Conservation (phyloP, 2,329 filamentous ascomycete species). For the Monosporascus sp. region DNA sequence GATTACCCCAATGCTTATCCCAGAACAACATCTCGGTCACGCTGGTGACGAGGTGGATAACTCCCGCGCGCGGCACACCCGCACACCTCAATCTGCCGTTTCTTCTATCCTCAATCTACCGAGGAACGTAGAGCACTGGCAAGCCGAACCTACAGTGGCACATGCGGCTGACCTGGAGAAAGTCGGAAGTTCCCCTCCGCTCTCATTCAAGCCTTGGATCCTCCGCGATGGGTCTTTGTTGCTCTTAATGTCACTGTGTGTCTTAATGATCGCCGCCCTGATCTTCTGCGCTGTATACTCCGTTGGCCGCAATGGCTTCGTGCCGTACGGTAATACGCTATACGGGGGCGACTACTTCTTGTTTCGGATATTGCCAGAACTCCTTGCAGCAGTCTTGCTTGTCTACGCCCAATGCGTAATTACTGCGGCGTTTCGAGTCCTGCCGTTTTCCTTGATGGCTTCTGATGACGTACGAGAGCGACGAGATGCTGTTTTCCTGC, state of each 20-base stretch:
- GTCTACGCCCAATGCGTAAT: constrained; percentile 75
- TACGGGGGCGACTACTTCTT: constrained; percentile 76
- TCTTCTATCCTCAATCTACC: constrained; percentile 12
- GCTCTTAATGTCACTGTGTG: constrained; percentile 54
- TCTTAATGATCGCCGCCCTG: constrained; percentile 67
- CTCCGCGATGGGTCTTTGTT: constrained; percentile 63
- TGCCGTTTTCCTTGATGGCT: constrained; percentile 76
- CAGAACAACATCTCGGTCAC: not conserved
- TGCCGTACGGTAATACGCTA: constrained; percentile 59
- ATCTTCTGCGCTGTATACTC: constrained; percentile 71
- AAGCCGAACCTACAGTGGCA: constrained; percentile 11
- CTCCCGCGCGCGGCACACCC: constrained; percentile 5
- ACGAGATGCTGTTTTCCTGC: constrained; percentile 61
- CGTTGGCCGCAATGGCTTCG: constrained; percentile 57
- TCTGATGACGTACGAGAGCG: constrained; percentile 55
- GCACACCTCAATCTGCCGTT: not conserved
- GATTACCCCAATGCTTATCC: not conserved
- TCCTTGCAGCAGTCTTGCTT: constrained; percentile 66
- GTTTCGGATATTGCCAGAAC: constrained; percentile 78
- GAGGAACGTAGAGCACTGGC: constrained; percentile 26
- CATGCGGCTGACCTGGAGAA: constrained; percentile 30
- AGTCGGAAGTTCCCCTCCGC: constrained; percentile 38
- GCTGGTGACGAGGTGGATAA: not conserved
- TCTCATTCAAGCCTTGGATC: constrained; percentile 68
- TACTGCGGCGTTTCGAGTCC: constrained; percentile 66